Evolutionary conservation across 306 rosid species (phyloP).

Genomic region (Quercus ilex): DNA sequence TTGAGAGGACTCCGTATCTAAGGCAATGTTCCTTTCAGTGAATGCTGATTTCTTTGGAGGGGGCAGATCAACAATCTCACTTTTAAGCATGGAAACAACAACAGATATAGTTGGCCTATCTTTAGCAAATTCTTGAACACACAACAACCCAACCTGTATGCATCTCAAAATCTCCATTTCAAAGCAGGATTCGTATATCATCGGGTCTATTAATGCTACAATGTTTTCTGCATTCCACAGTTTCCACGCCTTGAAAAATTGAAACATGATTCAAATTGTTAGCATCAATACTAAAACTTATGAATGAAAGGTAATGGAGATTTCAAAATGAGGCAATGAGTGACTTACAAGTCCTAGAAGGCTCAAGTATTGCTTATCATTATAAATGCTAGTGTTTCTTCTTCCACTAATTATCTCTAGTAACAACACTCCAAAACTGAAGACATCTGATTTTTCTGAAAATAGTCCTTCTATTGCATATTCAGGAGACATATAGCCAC

Average conservation of each 20-base stretch:
- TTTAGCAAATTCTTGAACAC: not conserved
- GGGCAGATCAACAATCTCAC: no score
- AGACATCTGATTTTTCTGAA: not conserved
- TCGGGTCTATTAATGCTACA: not conserved
- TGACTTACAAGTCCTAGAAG: conserved; percentile 16
- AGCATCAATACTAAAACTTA: no score
- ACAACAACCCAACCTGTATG: not conserved
- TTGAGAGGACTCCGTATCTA: no score
- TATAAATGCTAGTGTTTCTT: not conserved
- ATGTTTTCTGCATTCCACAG: not conserved
- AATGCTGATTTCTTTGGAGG: no score
- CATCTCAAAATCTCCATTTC: not conserved
- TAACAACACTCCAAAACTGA: conserved; percentile 14
- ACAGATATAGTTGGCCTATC: not conserved
- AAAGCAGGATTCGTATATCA: not conserved
- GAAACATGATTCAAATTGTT: not conserved
- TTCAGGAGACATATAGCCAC: not conserved
- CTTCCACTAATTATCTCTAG: conserved; percentile 2
- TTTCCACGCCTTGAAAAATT: not conserved
- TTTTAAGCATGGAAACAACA: not conserved
- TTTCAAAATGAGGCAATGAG: not conserved
- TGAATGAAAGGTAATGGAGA: no score
- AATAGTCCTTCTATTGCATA: not conserved
- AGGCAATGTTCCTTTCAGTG: no score
- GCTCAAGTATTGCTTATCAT: not conserved